Evolutionary conservation across 805 yeast species (phyloP), one percentile per base, ranked within the genome.

Genomic region (Osmozyma mogii): DNA sequence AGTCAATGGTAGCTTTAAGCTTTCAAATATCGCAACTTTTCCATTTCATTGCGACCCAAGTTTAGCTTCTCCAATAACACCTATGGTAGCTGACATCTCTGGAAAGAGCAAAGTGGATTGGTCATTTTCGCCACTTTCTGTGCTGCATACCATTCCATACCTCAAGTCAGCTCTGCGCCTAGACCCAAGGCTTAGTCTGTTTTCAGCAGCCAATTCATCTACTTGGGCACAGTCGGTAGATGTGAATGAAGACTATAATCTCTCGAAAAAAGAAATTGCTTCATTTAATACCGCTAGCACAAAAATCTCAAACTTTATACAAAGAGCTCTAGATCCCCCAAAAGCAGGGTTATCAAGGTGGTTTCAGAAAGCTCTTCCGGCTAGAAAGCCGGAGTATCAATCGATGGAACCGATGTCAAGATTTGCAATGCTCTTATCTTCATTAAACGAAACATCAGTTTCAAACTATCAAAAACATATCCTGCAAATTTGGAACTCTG

Each of bases 61-160:
- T 0, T 40, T 47, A 6, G 47, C 72, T 4, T 45, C 35, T 4
- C 81, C 84, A 0, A 35, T 78, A 3, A 41, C 61, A 20, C 85
- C 87, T 0, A 47, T 80, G 20, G 46, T 70, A n/a, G 77, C 84
- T 0, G 83, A 77, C 34, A 67, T 68, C 30, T 56, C 68, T 19
- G 53, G 67, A 1, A 52, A 49, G 3, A n/a, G n/a, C n/a, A n/a
- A 66, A 67, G 31, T 70, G 75, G 74, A 45, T 69, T 26, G 58
- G 64, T 5, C 30, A 46, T 9, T 37, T 37, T 11, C 30, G 35
- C 21, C 32, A 43, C 54, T 48, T 15, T 43, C 49, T 2, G 33
- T 64, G 3, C 44, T 61, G 28, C 65, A 73, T 44, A 58, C 70
- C 25, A 64, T 78, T 6, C 88, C 88, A 0, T 74, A 70, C 36